Base-by-base conservation (phyloP, 73 alveolate genomes). In the Paramecium caudatum region DNA sequence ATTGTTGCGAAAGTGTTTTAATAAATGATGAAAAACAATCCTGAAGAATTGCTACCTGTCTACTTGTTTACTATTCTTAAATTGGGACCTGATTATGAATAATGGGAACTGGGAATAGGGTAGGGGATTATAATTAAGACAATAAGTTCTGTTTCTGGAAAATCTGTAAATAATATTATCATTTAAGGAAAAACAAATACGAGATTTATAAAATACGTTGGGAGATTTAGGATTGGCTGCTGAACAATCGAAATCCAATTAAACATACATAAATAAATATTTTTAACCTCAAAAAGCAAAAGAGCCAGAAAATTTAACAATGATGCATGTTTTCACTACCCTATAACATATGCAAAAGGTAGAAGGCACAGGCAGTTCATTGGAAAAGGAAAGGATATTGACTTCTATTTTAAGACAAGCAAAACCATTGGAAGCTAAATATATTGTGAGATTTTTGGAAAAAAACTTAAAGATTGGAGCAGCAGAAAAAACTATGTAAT, bases 171-270 rank as follows among this genome's bases (percentile, higher is more conserved):
- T 55, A 55, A 19, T 27, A 23, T 55, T 12, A 27, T 27, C 8
- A 7, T 55, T 27, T 55, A 81, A 98, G 12, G 96, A 92, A 50
- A 94, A 93, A 63, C 88, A 94, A 90, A 88, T 98, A 16, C 97
- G 98, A 93, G 98, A 96, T 41, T 90, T 69, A 70, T 82, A 94
- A 61, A 94, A 95, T 48, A 94, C 95, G 49, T 88, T 95, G 10
- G 99, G 99, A 8, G 99, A 98, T 93, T 94, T 97, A 19, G 99
- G 99, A 16, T 69, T 91, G 13, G 99, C 97, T 1, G 99, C 97
- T n/a, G 82, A 90, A 62, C 88, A 94, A 61, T 96, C 98, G 8
- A 98, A 98, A 91, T 92, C 97, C 19, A 91, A 95, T 63, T 95
- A 95, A 61, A 95, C 94, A 65, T 95, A 93, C 19, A 81, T 98